A percentile compares a stretch with the other conserved stretches of the same genome.
These are phyloP conservation scores for Meyerozyma elateridarum DNA, from an alignment of 1,139 yeast genomes.

Conservation along the genomic window DNA sequence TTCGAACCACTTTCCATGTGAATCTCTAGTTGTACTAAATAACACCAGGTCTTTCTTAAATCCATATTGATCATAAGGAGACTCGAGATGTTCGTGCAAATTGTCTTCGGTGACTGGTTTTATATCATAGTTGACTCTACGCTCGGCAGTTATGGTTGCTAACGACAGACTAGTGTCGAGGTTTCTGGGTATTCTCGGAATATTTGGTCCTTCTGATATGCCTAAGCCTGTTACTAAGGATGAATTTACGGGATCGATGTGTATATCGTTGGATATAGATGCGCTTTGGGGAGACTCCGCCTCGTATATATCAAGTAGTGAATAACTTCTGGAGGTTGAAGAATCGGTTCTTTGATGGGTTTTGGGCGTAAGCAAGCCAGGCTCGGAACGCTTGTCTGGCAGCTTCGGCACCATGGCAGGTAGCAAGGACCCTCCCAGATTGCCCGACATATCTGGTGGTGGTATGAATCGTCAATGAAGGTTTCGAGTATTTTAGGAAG, in stretches of 20 bases:
- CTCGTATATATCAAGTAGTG: slow-evolving; percentile 20
- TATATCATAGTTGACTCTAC: too few relatives aligned
- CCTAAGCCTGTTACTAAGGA: slow-evolving; percentile 2
- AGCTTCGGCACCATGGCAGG: too few relatives aligned
- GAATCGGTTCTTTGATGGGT: slow-evolving; percentile 27
- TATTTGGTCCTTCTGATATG: slow-evolving; percentile 5
- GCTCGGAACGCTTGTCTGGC: too few relatives aligned
- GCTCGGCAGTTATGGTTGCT: slow-evolving; percentile 3
- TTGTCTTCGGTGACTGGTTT: not conserved
- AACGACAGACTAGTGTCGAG: slow-evolving; percentile 6
- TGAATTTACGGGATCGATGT: not conserved
- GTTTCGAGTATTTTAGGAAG: too few relatives aligned
- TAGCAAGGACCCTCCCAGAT: too few relatives aligned
- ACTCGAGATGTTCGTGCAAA: slow-evolving; percentile 15
- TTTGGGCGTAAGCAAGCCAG: too few relatives aligned
- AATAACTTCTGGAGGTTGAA: slow-evolving; percentile 31
- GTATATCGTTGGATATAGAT: not conserved
- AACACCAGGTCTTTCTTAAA: slow-evolving; percentile 62
- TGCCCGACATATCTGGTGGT: too few relatives aligned
- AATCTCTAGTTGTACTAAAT: slow-evolving; percentile 41
- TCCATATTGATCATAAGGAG: slow-evolving; percentile 74
- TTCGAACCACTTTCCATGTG: slow-evolving; percentile 71
- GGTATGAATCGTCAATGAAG: too few relatives aligned
- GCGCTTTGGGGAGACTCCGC: slow-evolving; percentile 13
- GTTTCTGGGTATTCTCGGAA: slow-evolving; percentile 8